Base-by-base conservation (phyloP, 208 protist species). In the Endotrypanum monterogeii region DNA sequence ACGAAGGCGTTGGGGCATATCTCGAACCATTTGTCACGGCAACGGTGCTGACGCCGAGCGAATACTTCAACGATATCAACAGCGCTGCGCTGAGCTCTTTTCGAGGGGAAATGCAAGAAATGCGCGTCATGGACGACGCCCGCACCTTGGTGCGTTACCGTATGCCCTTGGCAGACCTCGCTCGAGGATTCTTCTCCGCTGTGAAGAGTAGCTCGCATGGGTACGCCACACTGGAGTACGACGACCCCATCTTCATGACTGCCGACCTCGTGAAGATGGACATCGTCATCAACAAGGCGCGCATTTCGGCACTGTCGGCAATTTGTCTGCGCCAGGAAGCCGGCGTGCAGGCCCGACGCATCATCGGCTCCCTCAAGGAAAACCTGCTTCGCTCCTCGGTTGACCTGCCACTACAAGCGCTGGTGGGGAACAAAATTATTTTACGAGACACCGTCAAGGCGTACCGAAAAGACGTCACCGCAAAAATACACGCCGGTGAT, bases 161-260 rank as follows among this genome's bases (percentile, higher is more conserved):
- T 37, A 95, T 99, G 82, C 97, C 98, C 1, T 84, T 99, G 5
- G 83, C 87, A 23, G 98, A 99, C 78, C 86, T 99, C 51, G 90
- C 96, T 39, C 95, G 94, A 3, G 96, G 98, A 67, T 99, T 99
- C 85, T 99, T 98, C 87, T 89, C 94, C 52, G 69, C 82, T 35
- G 78, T 99, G 30, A 99, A 99, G 84, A 92, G 89, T 56, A 67
- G 87, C 25, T 96, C 93, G 16, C 88, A 90, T 50, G 98, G 98
- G 30, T 99, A 99, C 89, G 97, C 93, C 23, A 96, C 89, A 25
- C 88, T 99, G 5, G 98, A 99, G 70, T 99, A 99, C 82, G 96
- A 98, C 77, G 94, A 98, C 46, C 66, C 78, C 7, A 89, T 89
- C 14, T 99, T 98, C 85, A 82, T 92, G 44, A 58, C 78, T 63